Conservation (phyloP, 1,139 yeast species). For the Yamadazyma kanchanaburiensis region DNA sequence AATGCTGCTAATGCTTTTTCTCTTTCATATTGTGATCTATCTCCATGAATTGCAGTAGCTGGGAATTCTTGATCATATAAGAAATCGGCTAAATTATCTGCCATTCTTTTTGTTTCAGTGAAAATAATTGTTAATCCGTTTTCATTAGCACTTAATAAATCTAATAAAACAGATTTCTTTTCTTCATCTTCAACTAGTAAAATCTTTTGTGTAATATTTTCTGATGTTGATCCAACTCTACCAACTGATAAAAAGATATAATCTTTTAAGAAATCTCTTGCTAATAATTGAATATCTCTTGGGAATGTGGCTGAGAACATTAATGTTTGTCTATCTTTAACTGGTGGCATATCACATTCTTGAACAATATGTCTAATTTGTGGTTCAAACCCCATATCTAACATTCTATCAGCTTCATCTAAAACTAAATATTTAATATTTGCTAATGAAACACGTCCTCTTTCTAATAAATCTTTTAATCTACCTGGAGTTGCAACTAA, state of each 20-base stretch:
- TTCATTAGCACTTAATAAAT: conserved; percentile 73
- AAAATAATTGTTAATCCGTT: conserved; percentile 89
- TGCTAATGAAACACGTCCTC: conserved; percentile 86
- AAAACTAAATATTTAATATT: conserved; percentile 91
- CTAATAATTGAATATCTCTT: conserved; percentile 92
- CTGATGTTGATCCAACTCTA: conserved; percentile 96
- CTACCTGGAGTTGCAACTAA: conserved; percentile 99
- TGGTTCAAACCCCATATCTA: conserved; percentile 99
- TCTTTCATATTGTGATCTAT: conserved; percentile 96
- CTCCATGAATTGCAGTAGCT: conserved; percentile 98
- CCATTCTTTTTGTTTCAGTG: conserved; percentile 98
- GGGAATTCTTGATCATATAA: conserved; percentile 87
- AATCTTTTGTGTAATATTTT: conserved; percentile 92
- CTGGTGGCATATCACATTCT: conserved; percentile 96
- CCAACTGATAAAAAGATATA: conserved; percentile 96
- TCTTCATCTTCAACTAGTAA: conserved; percentile 94
- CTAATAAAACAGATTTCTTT: conserved; percentile 88
- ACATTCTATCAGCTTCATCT: conserved; percentile 99
- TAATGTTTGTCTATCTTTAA: conserved; percentile 87
- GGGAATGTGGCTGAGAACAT: conserved; percentile 99
- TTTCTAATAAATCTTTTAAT: conserved; percentile 89
- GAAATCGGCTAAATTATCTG: conserved; percentile 91
- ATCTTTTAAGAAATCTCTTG: conserved; percentile 94
- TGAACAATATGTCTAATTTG: conserved; percentile 98
- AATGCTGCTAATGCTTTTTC: conserved; percentile 92